Conservation (phyloP, 2,329 filamentous ascomycete genomes). For the Scolecobasidium constrictum region DNA sequence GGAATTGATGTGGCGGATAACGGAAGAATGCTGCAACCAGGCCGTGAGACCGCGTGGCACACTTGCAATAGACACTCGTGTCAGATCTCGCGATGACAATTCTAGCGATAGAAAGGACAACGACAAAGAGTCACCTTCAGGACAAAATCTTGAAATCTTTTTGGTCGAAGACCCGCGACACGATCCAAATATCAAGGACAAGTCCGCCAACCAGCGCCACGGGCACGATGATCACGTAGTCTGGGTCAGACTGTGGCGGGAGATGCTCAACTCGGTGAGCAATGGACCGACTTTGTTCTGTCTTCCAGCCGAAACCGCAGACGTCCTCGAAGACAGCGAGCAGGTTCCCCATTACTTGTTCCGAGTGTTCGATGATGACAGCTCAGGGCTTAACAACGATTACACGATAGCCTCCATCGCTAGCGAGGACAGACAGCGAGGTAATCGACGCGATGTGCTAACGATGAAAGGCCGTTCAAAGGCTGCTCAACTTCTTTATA, state of each 20-base stretch:
- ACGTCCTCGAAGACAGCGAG: background rate
- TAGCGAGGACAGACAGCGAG: constrained; percentile 9
- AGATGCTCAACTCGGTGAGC: background rate
- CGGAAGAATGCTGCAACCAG: constrained; percentile 15
- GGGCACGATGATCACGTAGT: constrained; percentile 6
- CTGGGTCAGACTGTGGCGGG: constrained; percentile 3
- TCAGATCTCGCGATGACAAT: constrained; percentile 12
- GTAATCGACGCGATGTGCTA: background rate
- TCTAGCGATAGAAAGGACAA: constrained; percentile 12
- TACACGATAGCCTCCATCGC: constrained; percentile 13
- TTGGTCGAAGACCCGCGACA: constrained; percentile 10
- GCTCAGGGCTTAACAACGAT: constrained; percentile 13
- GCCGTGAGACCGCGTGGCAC: constrained; percentile 10
- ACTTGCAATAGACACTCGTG: constrained; percentile 10
- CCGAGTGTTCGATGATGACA: constrained; percentile 13
- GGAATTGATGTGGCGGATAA: constrained; percentile 11
- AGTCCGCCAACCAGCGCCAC: constrained; percentile 4
- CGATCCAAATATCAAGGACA: constrained; percentile 6
- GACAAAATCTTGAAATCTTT: no score
- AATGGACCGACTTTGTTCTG: background rate
- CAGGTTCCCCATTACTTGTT: constrained; percentile 13
- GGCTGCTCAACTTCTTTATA: background rate
- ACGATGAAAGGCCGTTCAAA: background rate
- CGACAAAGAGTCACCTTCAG: constrained; percentile 12
- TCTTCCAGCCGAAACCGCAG: background rate